A percentile compares a stretch with the other conserved stretches of the same genome.
These are phyloP conservation scores for Cladosporium cucumerinum DNA, from an alignment of 2,329 filamentous ascomycete genomes.

Conservation along the genomic window DNA sequence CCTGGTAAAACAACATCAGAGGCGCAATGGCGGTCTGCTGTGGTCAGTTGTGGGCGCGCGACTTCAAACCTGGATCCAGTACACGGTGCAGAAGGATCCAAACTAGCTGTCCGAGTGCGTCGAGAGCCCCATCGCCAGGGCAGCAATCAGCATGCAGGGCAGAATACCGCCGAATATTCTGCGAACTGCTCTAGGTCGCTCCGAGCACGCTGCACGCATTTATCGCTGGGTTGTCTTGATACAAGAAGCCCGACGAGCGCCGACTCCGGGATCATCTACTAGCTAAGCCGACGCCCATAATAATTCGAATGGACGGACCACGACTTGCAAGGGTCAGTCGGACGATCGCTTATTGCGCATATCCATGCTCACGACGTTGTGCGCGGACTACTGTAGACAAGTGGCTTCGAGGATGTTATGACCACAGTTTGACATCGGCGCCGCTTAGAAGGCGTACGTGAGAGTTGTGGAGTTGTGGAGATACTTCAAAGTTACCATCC, in stretches of 20 bases:
- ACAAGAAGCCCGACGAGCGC: not conserved
- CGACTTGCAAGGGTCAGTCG: not conserved
- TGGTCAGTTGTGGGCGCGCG: not conserved
- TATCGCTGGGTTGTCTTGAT: not conserved
- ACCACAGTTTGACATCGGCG: not conserved
- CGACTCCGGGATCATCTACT: not conserved
- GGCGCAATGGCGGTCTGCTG: constrained; percentile 1
- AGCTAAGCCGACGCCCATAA: not conserved
- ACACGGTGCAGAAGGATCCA: constrained; percentile 11
- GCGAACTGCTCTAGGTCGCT: not conserved
- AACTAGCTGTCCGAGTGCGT: not conserved
- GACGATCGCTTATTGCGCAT: not conserved
- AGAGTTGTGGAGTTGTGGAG: not conserved
- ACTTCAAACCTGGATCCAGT: not conserved
- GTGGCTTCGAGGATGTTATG: not conserved
- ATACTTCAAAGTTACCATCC: not conserved
- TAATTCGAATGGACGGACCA: not conserved
- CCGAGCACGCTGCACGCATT: not conserved
- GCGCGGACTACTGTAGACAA: not conserved
- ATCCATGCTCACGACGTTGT: not conserved
- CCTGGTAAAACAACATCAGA: not conserved
- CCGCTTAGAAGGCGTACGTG: not conserved
- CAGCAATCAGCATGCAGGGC: constrained; percentile 2
- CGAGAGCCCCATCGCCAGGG: not conserved
- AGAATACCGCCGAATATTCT: constrained; percentile 3